These are phyloP conservation scores for Monosporascus sp. DNA, from an alignment of 2,329 filamentous ascomycete genomes.

Conservation along the genomic window DNA sequence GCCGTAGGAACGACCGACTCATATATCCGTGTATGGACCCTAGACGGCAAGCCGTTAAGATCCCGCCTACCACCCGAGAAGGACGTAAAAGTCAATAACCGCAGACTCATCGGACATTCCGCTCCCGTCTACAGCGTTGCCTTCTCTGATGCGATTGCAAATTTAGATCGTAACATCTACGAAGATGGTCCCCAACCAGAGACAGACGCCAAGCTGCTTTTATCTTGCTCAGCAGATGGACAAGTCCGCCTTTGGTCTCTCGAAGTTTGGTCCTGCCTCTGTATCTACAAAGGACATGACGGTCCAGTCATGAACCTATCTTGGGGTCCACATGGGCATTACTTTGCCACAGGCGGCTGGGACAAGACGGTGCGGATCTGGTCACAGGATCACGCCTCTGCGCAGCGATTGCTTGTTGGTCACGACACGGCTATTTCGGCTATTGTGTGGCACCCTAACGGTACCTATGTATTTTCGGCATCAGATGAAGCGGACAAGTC, in stretches of 20 bases:
- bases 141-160: constrained; percentile 69
- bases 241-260: constrained; percentile 90
- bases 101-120: constrained; percentile 79
- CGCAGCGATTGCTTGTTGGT: constrained; percentile 80
- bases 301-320: constrained; percentile 82
- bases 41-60: constrained; percentile 77
- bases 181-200: constrained; percentile 42
- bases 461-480: constrained; percentile 86
- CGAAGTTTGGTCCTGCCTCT: constrained; percentile 86
- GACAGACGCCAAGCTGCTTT: constrained; percentile 64
- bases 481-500: constrained; percentile 82
- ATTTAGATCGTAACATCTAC: constrained; percentile 44
- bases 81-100: constrained; percentile 55
- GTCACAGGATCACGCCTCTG: constrained; percentile 88
- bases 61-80: constrained; percentile 57
- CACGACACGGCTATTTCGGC: constrained; percentile 91
- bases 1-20: constrained; percentile 89
- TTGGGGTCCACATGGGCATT: constrained; percentile 92
- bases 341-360: constrained; percentile 82
- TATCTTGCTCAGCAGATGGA: constrained; percentile 83
- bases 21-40: constrained; percentile 89
- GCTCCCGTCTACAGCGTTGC: constrained; percentile 84
- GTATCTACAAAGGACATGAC: constrained; percentile 89
- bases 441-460: constrained; percentile 92
- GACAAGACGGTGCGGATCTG: constrained; percentile 89